Evolutionary conservation across 345 rosid genomes (phyloP), one percentile per base, ranked within the genome.

Genomic region (Carallia brachiata): DNA sequence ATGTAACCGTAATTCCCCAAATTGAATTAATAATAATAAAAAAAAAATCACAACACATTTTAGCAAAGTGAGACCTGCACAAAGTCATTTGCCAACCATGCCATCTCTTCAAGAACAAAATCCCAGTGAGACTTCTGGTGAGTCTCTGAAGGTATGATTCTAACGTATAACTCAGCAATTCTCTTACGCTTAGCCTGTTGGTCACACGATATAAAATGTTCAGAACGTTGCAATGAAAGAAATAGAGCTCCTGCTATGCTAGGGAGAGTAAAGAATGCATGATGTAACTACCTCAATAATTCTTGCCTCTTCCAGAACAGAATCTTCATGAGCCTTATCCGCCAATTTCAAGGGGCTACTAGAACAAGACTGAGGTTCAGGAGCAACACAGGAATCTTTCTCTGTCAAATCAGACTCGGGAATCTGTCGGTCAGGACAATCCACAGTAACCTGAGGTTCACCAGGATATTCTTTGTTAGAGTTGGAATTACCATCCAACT

Each of bases 41-140:
- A 66, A 57, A 30, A 27, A 63, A 34, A 71, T 9, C 10, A 56
- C 53, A 36, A 15, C 34, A 63, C 16, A 3, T 72, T 63, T 71
- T 30, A 48, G 62, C 64, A 65, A 60, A 63, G 67, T 30, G 82
- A 77, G 70, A 96, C 99, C 99, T 96, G 99, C 1, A 90, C 90
- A 86, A 96, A 88, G 82, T 96, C 99, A 80, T 90, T 92, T 73
- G 99, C 99, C 80, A 96, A 77, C 99, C 99, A 96, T 66, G 89
- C 82, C 97, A 96, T 92, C 81, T 96, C 99, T 90, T 96, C 97
- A 15, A 96, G 95, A 78, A 96, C 95, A 84, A 86, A 96, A 82
- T 88, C 96, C 99, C 99, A 96, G 52, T 89, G 96, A 76, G 85
- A 84, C 76, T 81, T 92, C 59, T 70, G 76, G 61, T 75, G 85